Evolutionary conservation across 1,284 basidiomycete species (phyloP).

Genomic region (Peniophora sp.): DNA sequence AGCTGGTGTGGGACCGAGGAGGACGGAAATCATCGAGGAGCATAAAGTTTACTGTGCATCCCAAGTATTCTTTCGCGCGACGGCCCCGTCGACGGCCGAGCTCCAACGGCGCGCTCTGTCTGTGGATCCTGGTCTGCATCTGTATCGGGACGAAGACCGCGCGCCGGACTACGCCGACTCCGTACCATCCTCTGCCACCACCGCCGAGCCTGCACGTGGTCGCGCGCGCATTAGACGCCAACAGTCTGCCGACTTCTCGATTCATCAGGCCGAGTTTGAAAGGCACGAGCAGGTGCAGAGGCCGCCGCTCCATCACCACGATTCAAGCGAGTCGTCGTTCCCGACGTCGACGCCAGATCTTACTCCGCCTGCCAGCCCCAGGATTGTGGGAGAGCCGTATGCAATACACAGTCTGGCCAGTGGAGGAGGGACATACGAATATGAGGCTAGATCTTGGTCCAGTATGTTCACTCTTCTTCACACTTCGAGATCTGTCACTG

Average conservation of each 20-base stretch:
- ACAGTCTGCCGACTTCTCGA: conserved; percentile 25
- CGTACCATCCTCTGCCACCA: conserved; percentile 1
- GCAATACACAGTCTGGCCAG: not conserved
- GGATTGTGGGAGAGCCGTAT: too few relatives aligned
- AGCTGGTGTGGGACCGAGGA: conserved; percentile 66
- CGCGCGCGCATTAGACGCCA: conserved; percentile 18
- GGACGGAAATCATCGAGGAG: conserved; percentile 78
- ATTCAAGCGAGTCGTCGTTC: not conserved
- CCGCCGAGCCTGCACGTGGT: conserved; percentile 12
- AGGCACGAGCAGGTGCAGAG: conserved; percentile 17
- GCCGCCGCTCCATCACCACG: conserved; percentile 5
- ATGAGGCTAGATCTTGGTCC: not conserved
- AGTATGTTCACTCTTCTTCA: not conserved
- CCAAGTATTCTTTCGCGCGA: conserved; percentile 67
- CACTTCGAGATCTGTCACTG: not conserved
- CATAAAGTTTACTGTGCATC: conserved; percentile 70
- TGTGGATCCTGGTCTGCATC: conserved; percentile 63
- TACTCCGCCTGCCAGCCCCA: not conserved
- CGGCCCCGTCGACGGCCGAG: conserved; percentile 17
- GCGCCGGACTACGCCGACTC: conserved; percentile 6
- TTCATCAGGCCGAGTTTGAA: conserved; percentile 20
- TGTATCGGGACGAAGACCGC: conserved; percentile 20
- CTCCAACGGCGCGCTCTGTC: conserved; percentile 55
- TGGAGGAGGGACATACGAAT: not conserved
- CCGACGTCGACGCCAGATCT: conserved; percentile 16